These are phyloP conservation scores for Solanum lycopersicoides DNA, from an alignment of 257 asterid species.

Conservation along the genomic window DNA sequence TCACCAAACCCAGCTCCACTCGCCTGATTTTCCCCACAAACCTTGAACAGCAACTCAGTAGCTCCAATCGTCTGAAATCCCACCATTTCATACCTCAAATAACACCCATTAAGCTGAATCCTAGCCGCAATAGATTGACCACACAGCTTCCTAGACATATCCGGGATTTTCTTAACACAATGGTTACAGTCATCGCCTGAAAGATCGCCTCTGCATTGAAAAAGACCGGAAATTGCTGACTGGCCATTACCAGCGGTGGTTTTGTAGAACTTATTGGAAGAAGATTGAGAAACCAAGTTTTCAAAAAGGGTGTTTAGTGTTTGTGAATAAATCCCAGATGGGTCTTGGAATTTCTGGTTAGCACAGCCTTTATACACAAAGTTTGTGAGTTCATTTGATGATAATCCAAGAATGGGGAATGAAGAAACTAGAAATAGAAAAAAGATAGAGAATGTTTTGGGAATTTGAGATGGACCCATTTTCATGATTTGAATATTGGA, in stretches of 20 bases:
- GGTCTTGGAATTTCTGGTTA: slow-evolving; percentile 46
- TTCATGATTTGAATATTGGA: not conserved
- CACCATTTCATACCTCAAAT: slow-evolving; percentile 40
- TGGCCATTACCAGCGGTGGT: slow-evolving; percentile 34
- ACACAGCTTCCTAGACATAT: slow-evolving; percentile 32
- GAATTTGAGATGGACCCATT: slow-evolving; percentile 38
- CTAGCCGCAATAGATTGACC: slow-evolving; percentile 52
- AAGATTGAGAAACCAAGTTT: slow-evolving; percentile 42
- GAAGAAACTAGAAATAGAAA: slow-evolving; percentile 2
- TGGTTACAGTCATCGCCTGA: slow-evolving; percentile 32
- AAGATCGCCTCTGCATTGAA: slow-evolving; percentile 85
- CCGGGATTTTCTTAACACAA: slow-evolving; percentile 35
- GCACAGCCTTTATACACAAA: slow-evolving; percentile 87
- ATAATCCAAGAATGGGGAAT: slow-evolving; percentile 12
- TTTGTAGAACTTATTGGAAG: slow-evolving; percentile 51
- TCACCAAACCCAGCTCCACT: slow-evolving; percentile 59
- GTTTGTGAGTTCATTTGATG: slow-evolving; percentile 27
- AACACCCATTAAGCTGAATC: slow-evolving; percentile 63
- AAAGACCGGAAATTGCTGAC: slow-evolving; percentile 43
- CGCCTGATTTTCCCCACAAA: slow-evolving; percentile 62
- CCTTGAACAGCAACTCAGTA: slow-evolving; percentile 49
- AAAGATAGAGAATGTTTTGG: not conserved
- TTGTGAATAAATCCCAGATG: slow-evolving; percentile 28
- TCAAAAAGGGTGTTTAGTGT: slow-evolving; percentile 32
- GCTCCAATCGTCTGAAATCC: slow-evolving; percentile 39